phyloP scores from a whole-genome alignment of 2,329 filamentous ascomycete genomes.

The Colletotrichum sp. region DNA sequence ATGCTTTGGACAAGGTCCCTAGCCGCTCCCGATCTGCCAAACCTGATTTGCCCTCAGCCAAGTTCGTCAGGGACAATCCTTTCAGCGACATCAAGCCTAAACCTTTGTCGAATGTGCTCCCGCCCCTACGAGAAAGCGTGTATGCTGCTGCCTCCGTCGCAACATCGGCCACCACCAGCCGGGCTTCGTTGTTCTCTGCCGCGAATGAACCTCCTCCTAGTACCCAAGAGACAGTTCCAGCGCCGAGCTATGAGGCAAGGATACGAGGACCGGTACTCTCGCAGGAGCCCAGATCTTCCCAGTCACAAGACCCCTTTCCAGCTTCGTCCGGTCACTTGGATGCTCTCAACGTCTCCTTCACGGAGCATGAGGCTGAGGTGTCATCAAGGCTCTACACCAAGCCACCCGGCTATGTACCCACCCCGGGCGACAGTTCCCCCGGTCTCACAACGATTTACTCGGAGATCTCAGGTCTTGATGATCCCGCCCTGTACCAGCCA shows the following conservation, averaged over 20 bases:
- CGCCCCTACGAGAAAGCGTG: not conserved
- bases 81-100: not conserved
- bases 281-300: not conserved
- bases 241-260: not conserved
- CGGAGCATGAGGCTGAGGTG: not conserved
- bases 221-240: conserved; percentile 4
- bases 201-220: not conserved
- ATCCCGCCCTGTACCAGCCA: not conserved
- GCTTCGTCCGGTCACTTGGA: not conserved
- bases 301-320: not conserved
- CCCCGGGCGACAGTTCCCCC: not conserved
- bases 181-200: not conserved
- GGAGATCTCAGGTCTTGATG: not conserved
- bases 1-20: not conserved
- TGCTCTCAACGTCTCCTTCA: not conserved
- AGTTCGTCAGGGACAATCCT: not conserved
- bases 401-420: not conserved
- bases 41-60: not conserved
- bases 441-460: not conserved
- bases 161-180: not conserved
- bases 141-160: not conserved
- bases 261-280: not conserved
- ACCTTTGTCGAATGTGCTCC: not conserved
- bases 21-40: not conserved
- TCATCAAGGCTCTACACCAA: not conserved